These are phyloP conservation scores for Hymenoscyphus linearis DNA, from an alignment of 2,329 filamentous ascomycete species.

Conservation along the genomic window DNA sequence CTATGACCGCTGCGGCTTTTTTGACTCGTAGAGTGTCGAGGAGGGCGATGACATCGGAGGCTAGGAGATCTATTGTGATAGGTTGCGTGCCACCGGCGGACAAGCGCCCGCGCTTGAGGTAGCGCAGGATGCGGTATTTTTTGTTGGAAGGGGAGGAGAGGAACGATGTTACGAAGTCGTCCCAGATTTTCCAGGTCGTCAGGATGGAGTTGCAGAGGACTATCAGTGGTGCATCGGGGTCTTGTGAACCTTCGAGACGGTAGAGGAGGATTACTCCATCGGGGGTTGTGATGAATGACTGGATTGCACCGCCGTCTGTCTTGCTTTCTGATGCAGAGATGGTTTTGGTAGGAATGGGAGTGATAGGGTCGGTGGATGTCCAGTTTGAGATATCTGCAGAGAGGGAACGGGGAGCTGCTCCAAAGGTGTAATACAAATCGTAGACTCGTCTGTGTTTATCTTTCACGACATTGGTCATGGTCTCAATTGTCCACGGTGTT, in stretches of 20 bases:
- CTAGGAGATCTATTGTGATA: conserved; percentile 48
- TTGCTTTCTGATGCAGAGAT: conserved; percentile 37
- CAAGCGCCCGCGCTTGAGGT: conserved; percentile 61
- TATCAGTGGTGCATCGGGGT: conserved; percentile 63
- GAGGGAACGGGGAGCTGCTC: conserved; percentile 66
- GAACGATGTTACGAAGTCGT: conserved; percentile 52
- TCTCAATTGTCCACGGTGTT: conserved; percentile 56
- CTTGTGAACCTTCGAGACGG: conserved; percentile 65
- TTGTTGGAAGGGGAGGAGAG: conserved; percentile 23
- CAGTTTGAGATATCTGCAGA: conserved; percentile 31
- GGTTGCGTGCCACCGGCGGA: conserved; percentile 17
- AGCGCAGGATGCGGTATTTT: conserved; percentile 68
- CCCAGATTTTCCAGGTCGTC: conserved; percentile 76
- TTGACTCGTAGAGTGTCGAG: conserved; percentile 65
- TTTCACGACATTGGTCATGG: conserved; percentile 54
- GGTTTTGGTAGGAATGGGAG: conserved; percentile 20
- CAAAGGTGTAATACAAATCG: conserved; percentile 74
- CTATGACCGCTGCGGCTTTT: conserved; percentile 61
- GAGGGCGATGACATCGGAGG: conserved; percentile 60
- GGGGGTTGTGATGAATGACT: conserved; percentile 61
- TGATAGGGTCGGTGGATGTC: conserved; percentile 43
- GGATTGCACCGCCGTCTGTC: conserved; percentile 45
- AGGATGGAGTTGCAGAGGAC: conserved; percentile 78
- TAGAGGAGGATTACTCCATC: conserved; percentile 69
- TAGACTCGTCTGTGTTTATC: conserved; percentile 56